These are phyloP conservation scores for Pleurotus salmoneostramineus DNA, from an alignment of 768 basidiomycete species.

Conservation along the genomic window DNA sequence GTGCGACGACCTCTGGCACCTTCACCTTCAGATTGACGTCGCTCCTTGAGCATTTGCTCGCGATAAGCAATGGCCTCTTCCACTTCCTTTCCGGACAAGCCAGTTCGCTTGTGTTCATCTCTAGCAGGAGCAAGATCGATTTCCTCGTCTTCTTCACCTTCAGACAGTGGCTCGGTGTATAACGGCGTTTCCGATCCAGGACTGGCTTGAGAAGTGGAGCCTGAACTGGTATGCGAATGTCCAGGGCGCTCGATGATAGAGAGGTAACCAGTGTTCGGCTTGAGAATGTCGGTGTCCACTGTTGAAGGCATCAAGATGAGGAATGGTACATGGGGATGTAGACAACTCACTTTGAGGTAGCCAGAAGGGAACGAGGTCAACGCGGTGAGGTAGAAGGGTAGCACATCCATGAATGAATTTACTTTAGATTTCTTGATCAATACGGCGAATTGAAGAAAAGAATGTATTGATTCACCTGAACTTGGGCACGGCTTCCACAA, in stretches of 20 bases:
- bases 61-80: slow-evolving; percentile 85
- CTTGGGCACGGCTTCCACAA: slow-evolving; percentile 97
- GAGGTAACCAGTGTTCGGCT: slow-evolving; percentile 80
- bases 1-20: slow-evolving; percentile 13
- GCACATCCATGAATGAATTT: slow-evolving; percentile 98
- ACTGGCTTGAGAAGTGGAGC: slow-evolving; percentile 45
- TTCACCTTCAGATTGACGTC: slow-evolving; percentile 23
- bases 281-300: slow-evolving; percentile 96
- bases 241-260: slow-evolving; percentile 73
- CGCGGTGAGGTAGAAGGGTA: slow-evolving; percentile 85
- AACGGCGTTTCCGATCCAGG: slow-evolving; percentile 38
- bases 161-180: slow-evolving; percentile 90
- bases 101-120: slow-evolving; percentile 81
- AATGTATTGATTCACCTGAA: slow-evolving; percentile 59
- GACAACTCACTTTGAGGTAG: slow-evolving; percentile 77
- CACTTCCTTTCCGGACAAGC: slow-evolving; percentile 69
- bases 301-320: background rate
- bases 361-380: slow-evolving; percentile 98
- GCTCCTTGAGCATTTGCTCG: slow-evolving; percentile 69
- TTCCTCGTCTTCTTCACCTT: slow-evolving; percentile 90
- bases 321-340: background rate
- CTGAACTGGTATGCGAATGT: slow-evolving; percentile 27
- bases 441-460: background rate
- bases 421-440: slow-evolving; percentile 31
- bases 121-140: slow-evolving; percentile 61